Percentiles rank a stretch among this genome's conserved stretches.
phyloP scores from a whole-genome alignment of 768 basidiomycete genomes.

The Tricholoma sp. region DNA sequence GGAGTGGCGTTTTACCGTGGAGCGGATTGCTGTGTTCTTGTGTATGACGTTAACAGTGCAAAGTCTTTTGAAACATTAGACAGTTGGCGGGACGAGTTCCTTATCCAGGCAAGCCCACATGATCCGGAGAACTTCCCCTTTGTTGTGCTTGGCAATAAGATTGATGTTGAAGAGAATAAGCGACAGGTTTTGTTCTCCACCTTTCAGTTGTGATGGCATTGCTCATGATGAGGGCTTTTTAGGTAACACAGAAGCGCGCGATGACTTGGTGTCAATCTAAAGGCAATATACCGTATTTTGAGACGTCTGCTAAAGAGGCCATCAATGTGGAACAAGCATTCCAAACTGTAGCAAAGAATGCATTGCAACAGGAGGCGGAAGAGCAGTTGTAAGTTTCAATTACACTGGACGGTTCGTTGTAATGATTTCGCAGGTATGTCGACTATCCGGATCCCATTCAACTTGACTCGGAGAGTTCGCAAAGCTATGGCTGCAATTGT shows the following conservation, averaged over 20 bases:
- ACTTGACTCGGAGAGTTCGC: slow-evolving; percentile 88
- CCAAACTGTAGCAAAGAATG: slow-evolving; percentile 99
- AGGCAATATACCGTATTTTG: slow-evolving; percentile 99
- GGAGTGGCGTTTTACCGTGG: slow-evolving; percentile 99
- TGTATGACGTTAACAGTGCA: slow-evolving; percentile 97
- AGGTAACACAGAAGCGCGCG: slow-evolving; percentile 99
- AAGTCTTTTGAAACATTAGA: slow-evolving; percentile 99
- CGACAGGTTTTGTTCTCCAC: slow-evolving; percentile 63
- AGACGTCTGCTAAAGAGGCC: slow-evolving; percentile 99
- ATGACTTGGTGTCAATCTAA: slow-evolving; percentile 99
- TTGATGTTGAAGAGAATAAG: slow-evolving; percentile 98
- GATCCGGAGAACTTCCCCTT: slow-evolving; percentile 99
- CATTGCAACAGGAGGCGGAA: slow-evolving; percentile 94
- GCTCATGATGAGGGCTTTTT: slow-evolving; percentile 7
- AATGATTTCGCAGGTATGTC: slow-evolving; percentile 62
- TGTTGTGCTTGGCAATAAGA: slow-evolving; percentile 99
- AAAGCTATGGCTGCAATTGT: slow-evolving; percentile 91
- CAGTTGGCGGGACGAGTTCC: slow-evolving; percentile 99
- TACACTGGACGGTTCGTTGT: slow-evolving; percentile 6
- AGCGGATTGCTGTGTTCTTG: slow-evolving; percentile 97
- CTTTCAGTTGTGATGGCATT: not conserved
- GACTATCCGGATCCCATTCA: slow-evolving; percentile 99
- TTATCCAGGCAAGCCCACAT: slow-evolving; percentile 97
- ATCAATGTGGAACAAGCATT: slow-evolving; percentile 99
- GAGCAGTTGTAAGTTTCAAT: slow-evolving; percentile 72